Evolutionary conservation across 441 rosid species (phyloP), one percentile per base, ranked within the genome.

Genomic region (Arabidopsis hybrid): DNA sequence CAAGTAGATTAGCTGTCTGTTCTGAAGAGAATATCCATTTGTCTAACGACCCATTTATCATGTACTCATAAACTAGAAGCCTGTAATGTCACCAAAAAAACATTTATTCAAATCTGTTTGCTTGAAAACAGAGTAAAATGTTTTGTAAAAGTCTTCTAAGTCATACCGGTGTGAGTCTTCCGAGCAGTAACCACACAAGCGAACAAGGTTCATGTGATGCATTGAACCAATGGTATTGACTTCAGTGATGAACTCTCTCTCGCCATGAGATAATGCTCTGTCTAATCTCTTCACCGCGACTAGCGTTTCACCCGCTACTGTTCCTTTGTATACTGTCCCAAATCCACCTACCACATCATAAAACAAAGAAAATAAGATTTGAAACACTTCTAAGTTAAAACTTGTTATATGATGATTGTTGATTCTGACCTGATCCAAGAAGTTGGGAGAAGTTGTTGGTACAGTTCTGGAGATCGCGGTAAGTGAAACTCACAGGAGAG

Each of bases 161-260:
- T 31, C 79, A 77, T 82, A 89, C 98, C 98, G 88, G 2, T 87
- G 90, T 4, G 92, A 80, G 53, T 92, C 89, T 70, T 91, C 90
- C 0, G 97, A 87, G 83, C 97, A 94, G 77, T 88, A 94, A 10
- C 97, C 98, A 2, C 92, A 89, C 2, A 94, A 85, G 34, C 87
- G 98, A 71, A 94, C 98, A 52, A 94, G 80, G 82, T 94, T 94
- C 97, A 90, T 84, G 79, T 94, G 98, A 79, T 94, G 97, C 96
- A 90, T 94, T 6, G 97, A 94, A 52, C 98, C 95, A 59, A 94
- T 91, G 35, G 96, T 90, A 71, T 91, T 94, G 31, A 94, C 98
- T 86, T 94, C 98, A n/a, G 97, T 86, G 52, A 86, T 79, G 50
- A 94, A 94, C 74, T 91, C 98, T 80, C 79, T 88, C 78, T 94